These are phyloP conservation scores for Juglanconis oblonga DNA, from an alignment of 2,329 filamentous ascomycete genomes.

Conservation along the genomic window DNA sequence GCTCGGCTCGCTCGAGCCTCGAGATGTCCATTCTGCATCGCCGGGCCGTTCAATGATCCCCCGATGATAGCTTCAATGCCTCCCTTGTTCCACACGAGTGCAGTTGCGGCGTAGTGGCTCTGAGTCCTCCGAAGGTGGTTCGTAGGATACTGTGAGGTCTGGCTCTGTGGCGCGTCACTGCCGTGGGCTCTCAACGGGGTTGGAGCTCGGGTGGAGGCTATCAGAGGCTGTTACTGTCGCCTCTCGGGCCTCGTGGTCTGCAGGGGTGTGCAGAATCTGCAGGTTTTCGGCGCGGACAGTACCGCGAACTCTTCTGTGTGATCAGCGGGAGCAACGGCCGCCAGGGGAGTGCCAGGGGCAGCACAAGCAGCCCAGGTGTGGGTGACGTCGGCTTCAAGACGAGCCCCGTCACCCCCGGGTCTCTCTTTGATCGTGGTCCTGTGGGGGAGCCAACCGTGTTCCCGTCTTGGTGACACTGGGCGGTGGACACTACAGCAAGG, in stretches of 20 bases:
- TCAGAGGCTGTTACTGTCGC: neutral
- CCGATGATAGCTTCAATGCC: no score
- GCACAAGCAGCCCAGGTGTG: neutral
- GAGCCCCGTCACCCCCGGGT: no score
- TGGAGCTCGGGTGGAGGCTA: neutral
- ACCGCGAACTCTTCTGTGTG: conserved; percentile 16
- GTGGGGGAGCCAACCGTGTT: no score
- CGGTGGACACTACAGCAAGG: no score
- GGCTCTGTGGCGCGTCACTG: neutral
- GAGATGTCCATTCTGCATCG: neutral
- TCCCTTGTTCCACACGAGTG: no score
- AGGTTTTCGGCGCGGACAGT: conserved; percentile 14
- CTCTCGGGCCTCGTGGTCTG: conserved; percentile 10
- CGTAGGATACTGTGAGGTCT: neutral
- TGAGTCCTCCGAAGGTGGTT: neutral
- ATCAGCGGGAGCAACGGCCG: conserved; percentile 10
- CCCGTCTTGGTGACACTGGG: no score
- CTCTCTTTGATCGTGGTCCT: no score
- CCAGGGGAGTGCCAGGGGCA: conserved; percentile 7
- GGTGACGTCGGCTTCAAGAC: neutral
- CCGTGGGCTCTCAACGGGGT: neutral
- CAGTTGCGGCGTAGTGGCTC: no score
- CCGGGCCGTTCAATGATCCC: neutral
- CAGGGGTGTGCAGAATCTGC: conserved; percentile 18
- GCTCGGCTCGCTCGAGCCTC: neutral